Percentiles rank a stretch among this genome's conserved stretches.
These are phyloP conservation scores for Acanthamoeba sp. DNA, from an alignment of 208 protist genomes.

Conservation along the genomic window DNA sequence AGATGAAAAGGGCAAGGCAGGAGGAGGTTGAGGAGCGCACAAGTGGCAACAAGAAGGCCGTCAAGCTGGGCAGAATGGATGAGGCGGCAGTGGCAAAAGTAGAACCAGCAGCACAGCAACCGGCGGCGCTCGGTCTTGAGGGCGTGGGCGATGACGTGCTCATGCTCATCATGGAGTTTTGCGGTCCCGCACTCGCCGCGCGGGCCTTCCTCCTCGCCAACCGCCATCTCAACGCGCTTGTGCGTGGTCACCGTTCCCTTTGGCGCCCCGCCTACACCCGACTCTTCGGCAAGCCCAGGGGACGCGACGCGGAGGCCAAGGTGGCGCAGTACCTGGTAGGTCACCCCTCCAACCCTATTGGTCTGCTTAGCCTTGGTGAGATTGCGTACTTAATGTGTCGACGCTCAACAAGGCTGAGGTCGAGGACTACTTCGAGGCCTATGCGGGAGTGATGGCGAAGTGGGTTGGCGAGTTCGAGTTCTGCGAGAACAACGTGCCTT, in stretches of 20 bases:
- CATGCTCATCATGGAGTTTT: background rate
- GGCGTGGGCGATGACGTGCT: conserved; percentile 22
- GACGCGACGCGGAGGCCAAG: background rate
- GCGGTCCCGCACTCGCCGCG: background rate
- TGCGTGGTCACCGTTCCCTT: background rate
- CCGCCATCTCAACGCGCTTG: background rate
- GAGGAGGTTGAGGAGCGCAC: no score
- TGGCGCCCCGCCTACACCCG: background rate
- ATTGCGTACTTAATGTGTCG: no score
- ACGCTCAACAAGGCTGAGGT: background rate
- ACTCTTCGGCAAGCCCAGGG: no score
- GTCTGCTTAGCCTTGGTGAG: no score
- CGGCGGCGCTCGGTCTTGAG: background rate
- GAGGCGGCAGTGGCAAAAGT: no score
- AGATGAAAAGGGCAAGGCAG: no score
- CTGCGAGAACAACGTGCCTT: background rate
- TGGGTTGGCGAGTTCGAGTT: background rate
- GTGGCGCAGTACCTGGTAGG: background rate
- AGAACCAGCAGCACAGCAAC: no score
- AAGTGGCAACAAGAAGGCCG: no score
- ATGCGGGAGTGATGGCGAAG: background rate
- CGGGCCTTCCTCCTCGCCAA: conserved; percentile 18
- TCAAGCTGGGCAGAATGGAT: no score
- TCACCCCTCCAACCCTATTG: background rate
- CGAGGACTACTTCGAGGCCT: conserved; percentile 10